Conservation (phyloP, 805 yeast species). For the Scheffersomyces lignosus region DNA sequence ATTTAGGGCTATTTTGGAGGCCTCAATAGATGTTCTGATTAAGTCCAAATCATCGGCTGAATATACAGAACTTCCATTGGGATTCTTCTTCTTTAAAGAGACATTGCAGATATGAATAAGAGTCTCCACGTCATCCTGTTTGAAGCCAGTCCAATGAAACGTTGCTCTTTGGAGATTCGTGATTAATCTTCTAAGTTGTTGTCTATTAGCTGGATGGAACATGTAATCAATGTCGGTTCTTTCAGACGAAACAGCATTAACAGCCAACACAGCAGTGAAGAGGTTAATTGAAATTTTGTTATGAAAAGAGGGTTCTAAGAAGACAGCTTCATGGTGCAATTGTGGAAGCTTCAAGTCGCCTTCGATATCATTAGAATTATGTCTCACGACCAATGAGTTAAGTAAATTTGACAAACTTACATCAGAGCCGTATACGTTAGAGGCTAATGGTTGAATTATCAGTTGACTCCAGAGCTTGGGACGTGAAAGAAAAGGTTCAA, state of each 20-base stretch:
- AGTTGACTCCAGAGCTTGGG: conserved; percentile 47
- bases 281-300: conserved; percentile 62
- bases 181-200: conserved; percentile 55
- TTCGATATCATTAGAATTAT: conserved; percentile 53
- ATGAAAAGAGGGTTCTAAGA: conserved; percentile 61
- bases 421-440: conserved; percentile 39
- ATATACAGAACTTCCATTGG: conserved; percentile 25
- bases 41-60: conserved; percentile 38
- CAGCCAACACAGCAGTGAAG: conserved; percentile 66
- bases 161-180: conserved; percentile 66
- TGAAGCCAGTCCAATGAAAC: conserved; percentile 75
- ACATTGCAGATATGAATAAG: conserved; percentile 49
- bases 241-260: conserved; percentile 74
- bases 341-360: conserved; percentile 57
- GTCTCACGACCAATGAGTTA: conserved; percentile 54
- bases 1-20: conserved; percentile 49
- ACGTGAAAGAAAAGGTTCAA: conserved; percentile 57
- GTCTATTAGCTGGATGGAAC: conserved; percentile 62
- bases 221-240: conserved; percentile 65
- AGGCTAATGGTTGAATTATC: conserved; percentile 51
- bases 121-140: conserved; percentile 55
- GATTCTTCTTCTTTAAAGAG: conserved; percentile 39
- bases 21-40: conserved; percentile 43
- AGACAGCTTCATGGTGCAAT: conserved; percentile 57
- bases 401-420: conserved; percentile 43